phyloP scores from a whole-genome alignment of 2,329 filamentous ascomycete species.

The Septoria linicola region DNA sequence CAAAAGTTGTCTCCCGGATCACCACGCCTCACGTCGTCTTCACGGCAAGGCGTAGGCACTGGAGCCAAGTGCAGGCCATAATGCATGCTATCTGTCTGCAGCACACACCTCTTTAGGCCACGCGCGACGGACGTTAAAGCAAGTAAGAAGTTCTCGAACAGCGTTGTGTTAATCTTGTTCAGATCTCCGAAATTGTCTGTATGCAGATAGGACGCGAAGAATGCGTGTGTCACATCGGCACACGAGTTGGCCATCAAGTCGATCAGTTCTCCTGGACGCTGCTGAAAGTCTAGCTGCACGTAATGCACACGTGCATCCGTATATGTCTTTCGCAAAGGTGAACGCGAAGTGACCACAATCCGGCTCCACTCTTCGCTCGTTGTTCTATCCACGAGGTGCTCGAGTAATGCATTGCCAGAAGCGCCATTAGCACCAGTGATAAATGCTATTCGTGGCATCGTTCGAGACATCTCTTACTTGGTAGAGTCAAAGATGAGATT shows the following conservation, averaged over 20 bases:
- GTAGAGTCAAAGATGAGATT: too few species aligned
- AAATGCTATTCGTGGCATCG: slow-evolving; percentile 29
- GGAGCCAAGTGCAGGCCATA: slow-evolving; percentile 19
- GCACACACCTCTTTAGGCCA: slow-evolving; percentile 30
- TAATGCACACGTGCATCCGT: slow-evolving; percentile 37
- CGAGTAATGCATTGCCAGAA: slow-evolving; percentile 38
- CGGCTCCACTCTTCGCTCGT: slow-evolving; percentile 25
- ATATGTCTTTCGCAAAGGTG: slow-evolving; percentile 27
- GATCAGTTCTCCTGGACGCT: slow-evolving; percentile 19
- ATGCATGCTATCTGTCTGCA: slow-evolving; percentile 23
- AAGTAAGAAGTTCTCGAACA: slow-evolving; percentile 40
- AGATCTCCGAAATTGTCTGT: slow-evolving; percentile 35
- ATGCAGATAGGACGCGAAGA: slow-evolving; percentile 40
- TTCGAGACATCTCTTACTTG: too few species aligned
- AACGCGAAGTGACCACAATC: slow-evolving; percentile 37
- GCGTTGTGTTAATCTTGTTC: slow-evolving; percentile 30
- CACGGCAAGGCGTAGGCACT: slow-evolving; percentile 14
- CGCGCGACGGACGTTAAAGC: slow-evolving; percentile 30
- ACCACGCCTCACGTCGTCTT: slow-evolving; percentile 13
- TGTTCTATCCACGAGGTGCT: slow-evolving; percentile 35
- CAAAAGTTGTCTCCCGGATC: slow-evolving; percentile 18
- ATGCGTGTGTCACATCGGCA: slow-evolving; percentile 37
- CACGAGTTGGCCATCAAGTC: slow-evolving; percentile 26
- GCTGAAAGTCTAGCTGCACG: slow-evolving; percentile 36
- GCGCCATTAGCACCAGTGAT: slow-evolving; percentile 41